Evolutionary conservation across 2,329 filamentous ascomycete species (phyloP), one percentile per base, ranked within the genome.

Genomic region (Colletotrichum horii): DNA sequence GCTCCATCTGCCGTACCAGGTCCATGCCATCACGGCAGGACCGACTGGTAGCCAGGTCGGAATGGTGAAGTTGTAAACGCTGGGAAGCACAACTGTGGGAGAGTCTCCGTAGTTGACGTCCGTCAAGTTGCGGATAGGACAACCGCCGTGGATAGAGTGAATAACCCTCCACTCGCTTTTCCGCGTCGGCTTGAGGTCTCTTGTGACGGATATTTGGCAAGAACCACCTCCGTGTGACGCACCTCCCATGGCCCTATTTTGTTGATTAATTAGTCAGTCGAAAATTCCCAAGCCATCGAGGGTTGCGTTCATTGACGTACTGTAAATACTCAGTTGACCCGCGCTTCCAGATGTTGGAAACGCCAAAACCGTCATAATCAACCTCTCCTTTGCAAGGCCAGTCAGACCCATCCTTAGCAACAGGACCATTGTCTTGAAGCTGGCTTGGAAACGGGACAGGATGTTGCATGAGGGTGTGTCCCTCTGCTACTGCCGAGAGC

Each of bases 11-110:
- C 58, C 58, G 36, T 70, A 70, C 68, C 68, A 70, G 0, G 58
- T 65, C 68, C 68, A 70, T 3, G 68, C 68, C 68, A 70, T 70
- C 7, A 70, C 58, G 26, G 68, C 58, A 9, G 68, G 58, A 14
- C 68, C 68, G 6, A 70, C 22, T 8, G 68, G 58, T 9, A 70
- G 19, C 22, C 65, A 61, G 26, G 11, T 32, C 1, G 58, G 58
- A 30, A 61, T 30, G 5, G 58, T 61, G 58, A 61, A 61, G 19
- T 61, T 61, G 16, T 61, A 61, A 6, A 32, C 6, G 30, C 58
- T 61, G 7, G 58, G 58, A 22, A 61, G 58, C 15, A 61, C 26
- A 0, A 61, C 58, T 0, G 58, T 61, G 28, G 58, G 28, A 32
- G 58, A 61, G 19, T 32, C 28, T 8, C 58, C 58, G 19, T 61